Evolutionary conservation across 805 yeast genomes (phyloP), one percentile per base, ranked within the genome.

Genomic region (Ogataea neopini): DNA sequence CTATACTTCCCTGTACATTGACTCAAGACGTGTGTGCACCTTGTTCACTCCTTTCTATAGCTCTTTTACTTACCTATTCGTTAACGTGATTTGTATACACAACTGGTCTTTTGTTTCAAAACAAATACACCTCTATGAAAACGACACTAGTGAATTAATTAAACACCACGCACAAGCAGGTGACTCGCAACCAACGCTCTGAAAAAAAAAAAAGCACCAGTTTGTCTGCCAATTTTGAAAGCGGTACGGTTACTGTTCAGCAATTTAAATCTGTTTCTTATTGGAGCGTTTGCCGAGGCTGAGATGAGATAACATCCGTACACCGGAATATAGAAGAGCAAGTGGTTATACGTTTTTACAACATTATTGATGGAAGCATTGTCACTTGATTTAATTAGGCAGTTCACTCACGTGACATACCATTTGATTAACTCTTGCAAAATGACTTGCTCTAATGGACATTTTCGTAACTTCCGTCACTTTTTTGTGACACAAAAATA

Each of bases 191-290:
- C 22, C 37, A 13, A 30, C 44, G 17, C 22, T 13, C 22, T 28
- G 30, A 17, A 44, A 36, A 22, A 46, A 50, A 46, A 50, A 15
- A 34, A 22, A 22, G 39, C 38, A 28, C 29, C 19, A 40, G 42
- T 25, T 25, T 23, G 28, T 44, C 54, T 50, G 54, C 49, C 54
- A 50, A n/a, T 29, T 11, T 5, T 7, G 25, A 22, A 15, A 29
- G 22, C 49, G 54, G 54, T 32, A 15, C 22, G 36, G 22, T 36
- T 23, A 30, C 40, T 37, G 39, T 39, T 39, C 28, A 40, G 41
- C 49, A 44, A 49, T 40, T 44, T 47, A 50, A 34, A 41, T 28
- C 35, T 33, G 30, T 19, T 47, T 50, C 43, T 47, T 17, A 50
- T 50, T 50, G 54, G 51, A 52, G 51, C 32, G 25, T 15, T 25